Base-by-base conservation (phyloP, 495 filamentous ascomycete species). In the Paragyromitra xinjiangensis region DNA sequence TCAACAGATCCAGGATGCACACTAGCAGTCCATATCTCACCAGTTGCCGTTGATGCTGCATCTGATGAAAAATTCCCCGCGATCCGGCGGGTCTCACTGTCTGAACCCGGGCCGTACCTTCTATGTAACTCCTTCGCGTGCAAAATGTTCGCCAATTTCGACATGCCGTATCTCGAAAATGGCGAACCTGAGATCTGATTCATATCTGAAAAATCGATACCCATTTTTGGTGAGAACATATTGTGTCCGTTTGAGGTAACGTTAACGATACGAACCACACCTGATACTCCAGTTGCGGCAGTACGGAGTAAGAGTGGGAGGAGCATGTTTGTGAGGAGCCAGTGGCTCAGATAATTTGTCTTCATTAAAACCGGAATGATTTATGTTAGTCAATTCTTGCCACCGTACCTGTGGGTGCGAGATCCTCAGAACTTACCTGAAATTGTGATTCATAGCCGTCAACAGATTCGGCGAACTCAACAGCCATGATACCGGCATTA, bases 401-500 rank as follows among this genome's bases (percentile, higher is more conserved):
- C 29, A 24, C 11, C 44, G 29, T 40, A 6, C 8, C 26, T 11
- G 12, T 55, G 11, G 5, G 11, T 22, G 8, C 2, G 1, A 14
- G 19, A 58, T 24, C 16, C 26, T 5, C 14, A 6, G 7, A 3
- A 14, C 8, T 58, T 75, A 59, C 70, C 22, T 75, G 40, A 42
- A 66, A 66, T 61, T 77, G 70, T 2, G 61, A 75, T 75, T 75
- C 70, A 16, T 74, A 61, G 12, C 71, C 40, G 29, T 75, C 74
- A 1, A 0, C 9, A 16, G 74, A 67, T 44, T 75, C 29, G 0
- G 80, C 79, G 9, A 81, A 84, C 0, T 87, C 84, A 6, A 85
- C 75, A 0, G 85, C 89, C 89, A 92, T 91, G 77, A 92, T 87
- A 40, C 90, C 91, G 1, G 92, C 92, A 78, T 93, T 94, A 83